Evolutionary conservation across 495 filamentous ascomycete species (phyloP), one percentile per base, ranked within the genome.

Genomic region (Daldinia decipiens): DNA sequence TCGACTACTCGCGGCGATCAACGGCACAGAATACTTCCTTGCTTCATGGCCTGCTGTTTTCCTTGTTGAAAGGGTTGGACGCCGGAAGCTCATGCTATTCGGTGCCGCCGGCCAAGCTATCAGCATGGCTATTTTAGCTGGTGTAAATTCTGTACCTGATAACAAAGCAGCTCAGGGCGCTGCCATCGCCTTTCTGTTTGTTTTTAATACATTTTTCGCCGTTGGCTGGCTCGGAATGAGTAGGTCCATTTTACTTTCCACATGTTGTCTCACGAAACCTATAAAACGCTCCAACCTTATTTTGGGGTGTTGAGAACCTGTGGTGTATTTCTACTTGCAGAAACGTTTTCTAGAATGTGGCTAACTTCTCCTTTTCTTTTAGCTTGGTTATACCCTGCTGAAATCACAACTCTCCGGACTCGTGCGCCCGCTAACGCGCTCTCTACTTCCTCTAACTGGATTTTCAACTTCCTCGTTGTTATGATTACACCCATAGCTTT

Each of bases 141-240:
- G 81, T 73, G 60, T 76, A 40, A 74, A 79, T 68, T 74, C 79
- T 45, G 71, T 76, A 55, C 65, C 75, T 21, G 59, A 77, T 51
- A 71, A 69, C 55, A 60, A 70, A 62, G 58, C 60, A 0, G 76
- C 80, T 39, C 74, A 82, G 5, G 75, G 87, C 43, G 79, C 81
- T 2, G 86, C 85, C 6, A 90, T 93, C 74, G 71, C 80, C 13
- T 76, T 82, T 70, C 78, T 91, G 31, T 93, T 93, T 76, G 80
- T 91, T 24, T 93, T 91, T 82, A 90, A 90, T 75, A 90, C 89
- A 1, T 92, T 92, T 81, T 93, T 93, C 71, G 90, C 90, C 4
- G 80, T 92, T 62, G 91, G 90, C 15, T 93, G 90, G 91, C 82
- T 92, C 21, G 90, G 90, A 31, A 92, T 92, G 89, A 89, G 89